phyloP scores from a whole-genome alignment of 2,329 filamentous ascomycete species.

The Stemphylium lycopersici region DNA sequence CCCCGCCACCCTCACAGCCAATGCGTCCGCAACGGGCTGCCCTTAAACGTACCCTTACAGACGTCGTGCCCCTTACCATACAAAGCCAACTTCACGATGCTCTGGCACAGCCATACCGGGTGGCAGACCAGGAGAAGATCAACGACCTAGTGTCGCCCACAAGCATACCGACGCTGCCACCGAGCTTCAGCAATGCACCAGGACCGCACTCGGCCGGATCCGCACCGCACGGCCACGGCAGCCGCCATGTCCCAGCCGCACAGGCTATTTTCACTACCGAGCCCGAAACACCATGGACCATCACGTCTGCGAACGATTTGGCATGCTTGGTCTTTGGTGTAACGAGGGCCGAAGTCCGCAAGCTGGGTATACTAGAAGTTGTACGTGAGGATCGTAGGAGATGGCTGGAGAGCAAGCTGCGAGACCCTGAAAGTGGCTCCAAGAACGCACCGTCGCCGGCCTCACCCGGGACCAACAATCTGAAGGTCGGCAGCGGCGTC shows the following conservation, averaged over 20 bases:
- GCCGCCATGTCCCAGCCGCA: slow-evolving; percentile 85
- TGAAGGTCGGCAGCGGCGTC: slow-evolving; percentile 79
- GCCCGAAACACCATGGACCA: slow-evolving; percentile 88
- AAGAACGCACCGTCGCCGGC: slow-evolving; percentile 47
- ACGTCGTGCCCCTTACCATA: slow-evolving; percentile 74
- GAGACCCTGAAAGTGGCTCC: slow-evolving; percentile 63
- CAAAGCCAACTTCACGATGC: slow-evolving; percentile 86
- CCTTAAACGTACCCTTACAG: slow-evolving; percentile 87
- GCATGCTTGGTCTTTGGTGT: slow-evolving; percentile 99
- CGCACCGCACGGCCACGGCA: slow-evolving; percentile 79
- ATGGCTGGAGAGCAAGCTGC: slow-evolving; percentile 88
- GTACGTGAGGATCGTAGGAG: slow-evolving; percentile 86
- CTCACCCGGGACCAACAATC: slow-evolving; percentile 48
- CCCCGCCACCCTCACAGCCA: slow-evolving; percentile 31
- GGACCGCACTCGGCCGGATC: slow-evolving; percentile 48
- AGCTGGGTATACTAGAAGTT: slow-evolving; percentile 92
- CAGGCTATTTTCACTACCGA: slow-evolving; percentile 99
- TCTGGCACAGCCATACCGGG: slow-evolving; percentile 79
- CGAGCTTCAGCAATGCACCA: slow-evolving; percentile 39
- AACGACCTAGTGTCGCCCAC: slow-evolving; percentile 55
- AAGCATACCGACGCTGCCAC: slow-evolving; percentile 49
- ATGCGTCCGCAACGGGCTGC: slow-evolving; percentile 59
- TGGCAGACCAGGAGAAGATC: slow-evolving; percentile 55
- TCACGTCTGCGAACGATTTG: slow-evolving; percentile 92
- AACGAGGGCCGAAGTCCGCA: slow-evolving; percentile 91